Evolutionary conservation across 805 yeast genomes (phyloP).

Genomic region (Hemisphaericaspora nanyangensis): DNA sequence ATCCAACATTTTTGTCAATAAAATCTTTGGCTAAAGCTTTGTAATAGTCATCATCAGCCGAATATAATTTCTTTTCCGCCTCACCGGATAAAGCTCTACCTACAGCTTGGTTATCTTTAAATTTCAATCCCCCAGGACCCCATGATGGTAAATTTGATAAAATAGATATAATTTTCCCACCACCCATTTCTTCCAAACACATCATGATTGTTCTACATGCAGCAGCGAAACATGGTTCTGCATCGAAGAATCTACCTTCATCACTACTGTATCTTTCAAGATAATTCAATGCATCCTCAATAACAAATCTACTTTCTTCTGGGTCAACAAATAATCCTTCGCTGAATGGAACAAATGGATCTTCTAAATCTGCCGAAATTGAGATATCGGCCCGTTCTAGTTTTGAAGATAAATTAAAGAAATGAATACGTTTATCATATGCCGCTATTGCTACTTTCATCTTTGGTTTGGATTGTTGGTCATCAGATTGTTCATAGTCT

Average conservation of each 20-base stretch:
- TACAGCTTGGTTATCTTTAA: constrained; percentile 36
- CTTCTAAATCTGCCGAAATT: constrained; percentile 66
- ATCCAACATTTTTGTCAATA: constrained; percentile 57
- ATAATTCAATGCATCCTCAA: constrained; percentile 63
- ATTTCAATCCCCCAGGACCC: constrained; percentile 72
- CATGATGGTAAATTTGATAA: constrained; percentile 69
- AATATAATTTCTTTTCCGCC: constrained; percentile 47
- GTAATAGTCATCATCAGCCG: constrained; percentile 62
- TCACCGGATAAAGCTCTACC: constrained; percentile 38
- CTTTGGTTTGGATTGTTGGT: constrained; percentile 9
- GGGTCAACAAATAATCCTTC: constrained; percentile 82
- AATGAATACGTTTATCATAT: constrained; percentile 68
- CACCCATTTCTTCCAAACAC: constrained; percentile 63
- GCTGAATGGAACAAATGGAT: constrained; percentile 77
- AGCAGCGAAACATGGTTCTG: constrained; percentile 75
- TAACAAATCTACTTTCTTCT: constrained; percentile 53
- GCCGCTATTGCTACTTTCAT: constrained; percentile 68
- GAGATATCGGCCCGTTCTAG: constrained; percentile 55
- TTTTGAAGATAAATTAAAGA: constrained; percentile 60
- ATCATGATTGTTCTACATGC: constrained; percentile 67
- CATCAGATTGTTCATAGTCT: constrained; percentile 15
- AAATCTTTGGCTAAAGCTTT: constrained; percentile 54
- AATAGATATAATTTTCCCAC: constrained; percentile 77
- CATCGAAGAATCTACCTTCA: constrained; percentile 34
- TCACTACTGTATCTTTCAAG: constrained; percentile 43